Evolutionary conservation across 257 asterid genomes (phyloP).

Genomic region (Solanum rostratum): DNA sequence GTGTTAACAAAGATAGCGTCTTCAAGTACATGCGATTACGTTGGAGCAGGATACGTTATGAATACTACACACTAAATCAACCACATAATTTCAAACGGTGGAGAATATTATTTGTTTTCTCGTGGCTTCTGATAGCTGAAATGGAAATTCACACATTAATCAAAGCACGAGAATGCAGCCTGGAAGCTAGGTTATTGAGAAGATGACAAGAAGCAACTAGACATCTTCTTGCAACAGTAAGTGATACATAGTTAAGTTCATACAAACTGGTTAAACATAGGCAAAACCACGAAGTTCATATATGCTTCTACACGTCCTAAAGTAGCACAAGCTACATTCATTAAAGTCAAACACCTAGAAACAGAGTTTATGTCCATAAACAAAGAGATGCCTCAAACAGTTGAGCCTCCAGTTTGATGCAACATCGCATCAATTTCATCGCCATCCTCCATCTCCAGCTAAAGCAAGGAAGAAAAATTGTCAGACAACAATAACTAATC

Average conservation of each 20-base stretch:
- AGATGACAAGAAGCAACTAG: not conserved
- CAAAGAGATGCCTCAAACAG: not conserved
- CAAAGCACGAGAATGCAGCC: not conserved
- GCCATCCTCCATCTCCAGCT: conserved; percentile 38
- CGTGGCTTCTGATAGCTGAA: not conserved
- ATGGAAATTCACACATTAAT: not conserved
- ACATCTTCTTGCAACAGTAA: not conserved
- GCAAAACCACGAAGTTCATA: not conserved
- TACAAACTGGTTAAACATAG: not conserved
- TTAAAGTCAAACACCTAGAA: not conserved
- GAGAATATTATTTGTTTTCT: no score
- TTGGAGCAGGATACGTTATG: no score
- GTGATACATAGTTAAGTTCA: not conserved
- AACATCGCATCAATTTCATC: conserved; percentile 38
- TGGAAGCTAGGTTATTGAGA: not conserved
- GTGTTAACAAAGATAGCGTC: not conserved
- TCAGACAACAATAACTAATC: not conserved
- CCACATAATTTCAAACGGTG: no score
- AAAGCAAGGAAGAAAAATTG: not conserved
- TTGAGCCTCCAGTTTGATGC: conserved; percentile 20
- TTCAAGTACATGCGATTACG: no score
- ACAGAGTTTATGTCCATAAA: not conserved
- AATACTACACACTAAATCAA: no score
- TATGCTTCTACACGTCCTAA: not conserved
- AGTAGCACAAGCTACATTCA: not conserved